These are phyloP conservation scores for Mychonastes homosphaera DNA, from an alignment of 139 green algal species.

Conservation along the genomic window DNA sequence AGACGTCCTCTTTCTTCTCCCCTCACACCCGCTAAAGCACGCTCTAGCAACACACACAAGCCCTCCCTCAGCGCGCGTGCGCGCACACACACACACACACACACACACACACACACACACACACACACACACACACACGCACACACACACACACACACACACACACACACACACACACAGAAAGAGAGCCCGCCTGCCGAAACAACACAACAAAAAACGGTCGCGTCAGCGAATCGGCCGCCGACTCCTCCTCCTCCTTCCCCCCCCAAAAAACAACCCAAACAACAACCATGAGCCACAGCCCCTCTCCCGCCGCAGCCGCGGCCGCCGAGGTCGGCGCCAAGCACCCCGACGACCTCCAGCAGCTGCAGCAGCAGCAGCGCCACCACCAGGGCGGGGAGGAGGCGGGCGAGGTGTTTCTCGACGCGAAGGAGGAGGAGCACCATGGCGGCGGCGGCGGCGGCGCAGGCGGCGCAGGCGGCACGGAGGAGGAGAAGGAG, in stretches of 20 bases:
- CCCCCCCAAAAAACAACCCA: too few relatives aligned
- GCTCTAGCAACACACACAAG: not conserved
- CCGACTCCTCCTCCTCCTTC: too few relatives aligned
- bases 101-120: not conserved
- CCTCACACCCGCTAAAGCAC: slow-evolving; percentile 41
- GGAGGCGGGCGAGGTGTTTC: too few relatives aligned
- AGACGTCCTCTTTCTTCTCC: slow-evolving; percentile 62
- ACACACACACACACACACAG: not conserved
- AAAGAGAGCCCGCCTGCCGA: not conserved
- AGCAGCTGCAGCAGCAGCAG: not conserved
- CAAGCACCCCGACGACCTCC: not conserved
- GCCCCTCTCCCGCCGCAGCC: too few relatives aligned
- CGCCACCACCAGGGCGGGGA: too few relatives aligned
- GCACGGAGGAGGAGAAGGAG: too few relatives aligned
- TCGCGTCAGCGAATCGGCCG: too few relatives aligned
- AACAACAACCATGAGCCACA: not conserved
- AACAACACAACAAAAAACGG: not conserved
- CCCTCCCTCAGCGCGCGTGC: too few relatives aligned
- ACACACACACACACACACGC: not conserved
- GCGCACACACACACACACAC: not conserved
- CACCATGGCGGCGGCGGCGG: too few relatives aligned
- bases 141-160: not conserved
- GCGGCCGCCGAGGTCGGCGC: not conserved
- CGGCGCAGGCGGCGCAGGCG: too few relatives aligned
- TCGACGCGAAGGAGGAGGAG: too few relatives aligned